phyloP scores from a whole-genome alignment of 169 alveolate genomes.

The Babesia ovis region DNA sequence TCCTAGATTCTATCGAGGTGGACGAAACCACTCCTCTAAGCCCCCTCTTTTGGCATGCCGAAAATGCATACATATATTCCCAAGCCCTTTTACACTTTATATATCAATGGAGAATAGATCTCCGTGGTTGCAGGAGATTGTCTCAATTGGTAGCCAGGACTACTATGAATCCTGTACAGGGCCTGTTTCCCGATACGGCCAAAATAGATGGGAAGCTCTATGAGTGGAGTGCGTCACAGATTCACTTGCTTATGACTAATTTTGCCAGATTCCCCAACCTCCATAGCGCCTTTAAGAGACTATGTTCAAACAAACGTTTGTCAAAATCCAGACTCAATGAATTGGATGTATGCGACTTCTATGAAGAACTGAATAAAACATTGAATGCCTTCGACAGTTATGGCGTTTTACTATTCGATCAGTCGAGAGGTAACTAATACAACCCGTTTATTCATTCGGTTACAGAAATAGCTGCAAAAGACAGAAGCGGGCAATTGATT shows the following conservation, averaged over 20 bases:
- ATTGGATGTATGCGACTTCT: constrained; percentile 61
- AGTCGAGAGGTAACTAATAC: constrained; percentile 3
- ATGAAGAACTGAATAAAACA: constrained; percentile 58
- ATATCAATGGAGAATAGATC: constrained; percentile 84
- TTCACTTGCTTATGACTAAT: constrained; percentile 66
- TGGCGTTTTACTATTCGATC: constrained; percentile 59
- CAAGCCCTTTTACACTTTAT: constrained; percentile 86
- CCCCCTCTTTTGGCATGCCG: constrained; percentile 80
- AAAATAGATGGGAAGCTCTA: constrained; percentile 34
- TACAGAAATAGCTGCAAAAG: not conserved
- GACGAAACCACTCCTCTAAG: constrained; percentile 73
- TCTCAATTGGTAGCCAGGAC: constrained; percentile 78
- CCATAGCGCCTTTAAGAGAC: constrained; percentile 50
- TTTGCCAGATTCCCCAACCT: constrained; percentile 61
- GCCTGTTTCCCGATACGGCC: constrained; percentile 13
- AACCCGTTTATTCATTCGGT: not conserved
- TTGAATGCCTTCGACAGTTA: constrained; percentile 61
- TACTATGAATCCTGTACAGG: constrained; percentile 46
- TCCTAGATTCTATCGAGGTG: constrained; percentile 73
- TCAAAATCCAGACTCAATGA: constrained; percentile 24
- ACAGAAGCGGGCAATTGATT: not conserved
- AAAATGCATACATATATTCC: constrained; percentile 88
- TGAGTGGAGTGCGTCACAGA: constrained; percentile 69
- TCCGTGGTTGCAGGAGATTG: constrained; percentile 85
- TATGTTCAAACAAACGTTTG: constrained; percentile 13